Base-by-base conservation (phyloP, 2,329 filamentous ascomycete genomes). In the Onygenales sp. region DNA sequence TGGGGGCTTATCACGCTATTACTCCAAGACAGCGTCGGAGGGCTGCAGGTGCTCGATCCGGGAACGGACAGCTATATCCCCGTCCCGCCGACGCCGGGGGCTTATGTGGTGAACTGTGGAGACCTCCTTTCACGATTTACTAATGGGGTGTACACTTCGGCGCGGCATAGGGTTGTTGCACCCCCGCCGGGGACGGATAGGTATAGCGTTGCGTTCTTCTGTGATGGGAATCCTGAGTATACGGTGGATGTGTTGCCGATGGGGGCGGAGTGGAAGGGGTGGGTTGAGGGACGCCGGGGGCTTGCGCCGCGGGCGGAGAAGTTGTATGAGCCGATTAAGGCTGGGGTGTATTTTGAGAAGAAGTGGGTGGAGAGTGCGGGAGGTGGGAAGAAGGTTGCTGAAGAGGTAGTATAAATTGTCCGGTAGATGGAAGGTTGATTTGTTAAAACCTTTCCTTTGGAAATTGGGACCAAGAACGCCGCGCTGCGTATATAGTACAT, bases 161-260 rank as follows among this genome's bases (percentile, higher is more conserved):
- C 79, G 46, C 93, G 73, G 83, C 79, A 47, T 93, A 74, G 33
- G 44, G 27, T 34, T 27, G 31, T 78, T 37, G 43, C 51, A 2
- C 43, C 51, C 2, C 34, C 9, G 34, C 6, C 36, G 2, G 69
- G 69, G 1, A 66, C 65, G 9, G 74, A 80, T 59, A 70, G 79
- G 42, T 82, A 80, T 60, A 78, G 74, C 3, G 68, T 82, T 14
- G 77, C 78, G 0, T 75, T 81, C 50, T 81, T 81, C 63, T 75
- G 79, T 51, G 75, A 77, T 52, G 77, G 78, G 3, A 79, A 79
- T 62, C 67, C 76, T 2, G 74, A 77, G 39, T 67, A 58, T 58
- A 53, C 62, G 3, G 58, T 67, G 17, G 51, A 49, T 33, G 36
- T 53, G 13, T 33, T 49, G 39, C 51, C 36, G 11, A 33, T 49